A percentile compares a stretch with the other conserved stretches of the same genome.
Conservation (phyloP, 306 rosid species). For the Sindora glabra region DNA sequence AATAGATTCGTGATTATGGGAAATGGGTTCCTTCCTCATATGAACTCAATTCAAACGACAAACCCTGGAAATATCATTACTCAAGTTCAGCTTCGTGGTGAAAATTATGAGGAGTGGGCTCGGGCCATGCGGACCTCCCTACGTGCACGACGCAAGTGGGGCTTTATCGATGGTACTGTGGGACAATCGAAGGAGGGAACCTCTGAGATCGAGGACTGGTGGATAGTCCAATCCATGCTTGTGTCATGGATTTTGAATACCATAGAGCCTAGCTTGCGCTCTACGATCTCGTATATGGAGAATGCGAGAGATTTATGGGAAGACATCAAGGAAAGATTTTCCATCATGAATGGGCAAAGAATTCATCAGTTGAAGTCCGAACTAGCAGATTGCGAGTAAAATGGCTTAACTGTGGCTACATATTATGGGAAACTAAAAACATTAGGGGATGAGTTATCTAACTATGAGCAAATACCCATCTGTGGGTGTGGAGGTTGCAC, state of each 20-base stretch:
- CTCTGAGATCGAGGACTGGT: neutral
- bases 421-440: neutral
- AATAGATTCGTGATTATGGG: too few species aligned
- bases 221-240: neutral
- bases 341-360: neutral
- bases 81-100: too few species aligned
- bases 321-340: neutral
- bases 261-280: neutral
- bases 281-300: neutral
- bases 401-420: neutral
- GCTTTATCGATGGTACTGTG: neutral
- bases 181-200: neutral
- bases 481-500: neutral
- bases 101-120: neutral
- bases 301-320: too few species aligned
- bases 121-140: neutral
- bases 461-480: neutral
- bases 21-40: too few species aligned
- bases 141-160: neutral
- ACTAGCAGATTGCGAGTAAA: neutral
- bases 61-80: too few species aligned
- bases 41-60: too few species aligned
- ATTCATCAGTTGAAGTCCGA: neutral
- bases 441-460: neutral
- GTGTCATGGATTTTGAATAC: too few species aligned